These are phyloP conservation scores for Thinopyrum elongatum DNA, from an alignment of 176 grass and related monocot genomes.

Conservation along the genomic window DNA sequence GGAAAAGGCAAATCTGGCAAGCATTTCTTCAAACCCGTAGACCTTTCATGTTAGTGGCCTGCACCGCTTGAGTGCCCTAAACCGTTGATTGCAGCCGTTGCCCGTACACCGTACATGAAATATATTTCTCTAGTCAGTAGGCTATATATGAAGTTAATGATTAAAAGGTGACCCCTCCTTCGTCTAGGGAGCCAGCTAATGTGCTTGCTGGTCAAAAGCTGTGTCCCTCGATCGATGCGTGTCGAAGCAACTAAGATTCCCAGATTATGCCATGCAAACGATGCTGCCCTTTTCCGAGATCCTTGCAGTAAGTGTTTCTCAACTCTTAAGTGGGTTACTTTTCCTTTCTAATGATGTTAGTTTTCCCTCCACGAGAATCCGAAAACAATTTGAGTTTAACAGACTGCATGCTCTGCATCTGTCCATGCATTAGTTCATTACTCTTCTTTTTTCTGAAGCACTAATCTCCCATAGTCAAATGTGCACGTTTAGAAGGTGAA, in stretches of 20 bases:
- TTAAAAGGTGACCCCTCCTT: constrained; percentile 37
- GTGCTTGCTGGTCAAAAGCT: constrained; percentile 45
- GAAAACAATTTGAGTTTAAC: not conserved
- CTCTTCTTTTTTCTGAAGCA: not conserved
- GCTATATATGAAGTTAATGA: constrained; percentile 24
- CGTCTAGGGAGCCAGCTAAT: constrained; percentile 27
- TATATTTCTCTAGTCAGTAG: constrained; percentile 23
- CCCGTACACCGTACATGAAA: not conserved
- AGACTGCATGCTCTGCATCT: not conserved
- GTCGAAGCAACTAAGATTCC: constrained; percentile 25
- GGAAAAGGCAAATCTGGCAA: constrained; percentile 36
- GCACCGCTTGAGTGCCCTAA: constrained; percentile 17
- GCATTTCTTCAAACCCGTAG: constrained; percentile 13
- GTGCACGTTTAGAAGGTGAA: not conserved
- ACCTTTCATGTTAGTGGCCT: constrained; percentile 23
- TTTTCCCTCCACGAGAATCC: not conserved
- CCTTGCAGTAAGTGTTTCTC: not conserved
- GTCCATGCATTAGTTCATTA: not conserved
- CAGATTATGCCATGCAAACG: constrained; percentile 25
- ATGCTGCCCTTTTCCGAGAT: not conserved
- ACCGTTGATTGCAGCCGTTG: constrained; percentile 22
- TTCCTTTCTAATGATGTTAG: not conserved
- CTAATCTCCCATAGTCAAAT: not conserved
- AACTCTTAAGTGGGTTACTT: not conserved
- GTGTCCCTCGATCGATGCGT: not conserved